phyloP scores from a whole-genome alignment of 306 rosid genomes.

The Dalbergia cochinchinensis region DNA sequence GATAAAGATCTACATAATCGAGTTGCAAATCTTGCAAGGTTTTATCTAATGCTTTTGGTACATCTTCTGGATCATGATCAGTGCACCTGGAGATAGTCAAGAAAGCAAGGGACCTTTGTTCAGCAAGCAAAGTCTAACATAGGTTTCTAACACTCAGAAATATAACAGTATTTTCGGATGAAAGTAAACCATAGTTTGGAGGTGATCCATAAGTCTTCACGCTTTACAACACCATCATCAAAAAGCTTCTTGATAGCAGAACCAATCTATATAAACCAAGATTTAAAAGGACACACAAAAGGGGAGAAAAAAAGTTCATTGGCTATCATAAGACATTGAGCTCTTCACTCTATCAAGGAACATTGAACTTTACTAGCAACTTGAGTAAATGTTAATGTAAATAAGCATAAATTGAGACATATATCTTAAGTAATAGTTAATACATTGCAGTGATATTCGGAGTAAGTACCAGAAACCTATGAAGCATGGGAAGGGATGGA shows the following conservation, averaged over 20 bases:
- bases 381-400: background rate
- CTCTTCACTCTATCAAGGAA: too few species aligned
- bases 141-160: background rate
- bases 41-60: conserved; percentile 10
- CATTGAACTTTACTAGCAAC: background rate
- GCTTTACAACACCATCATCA: conserved; percentile 72
- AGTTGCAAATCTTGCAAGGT: conserved; percentile 3
- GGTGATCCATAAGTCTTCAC: conserved; percentile 79
- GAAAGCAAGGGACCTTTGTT: background rate
- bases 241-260: conserved; percentile 65
- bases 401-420: background rate
- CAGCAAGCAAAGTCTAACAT: conserved; percentile 5
- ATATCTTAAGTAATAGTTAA: too few species aligned
- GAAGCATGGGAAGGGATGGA: too few species aligned
- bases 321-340: background rate
- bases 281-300: background rate
- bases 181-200: conserved; percentile 78
- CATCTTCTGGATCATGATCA: conserved; percentile 8
- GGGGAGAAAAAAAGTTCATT: background rate
- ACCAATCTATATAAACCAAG: conserved; percentile 61
- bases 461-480: too few species aligned
- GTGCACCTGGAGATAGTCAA: conserved; percentile 38
- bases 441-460: too few species aligned
- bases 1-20: background rate
- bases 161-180: background rate